Conservation (phyloP, 345 rosid genomes). For the Eucalyptus sp. region DNA sequence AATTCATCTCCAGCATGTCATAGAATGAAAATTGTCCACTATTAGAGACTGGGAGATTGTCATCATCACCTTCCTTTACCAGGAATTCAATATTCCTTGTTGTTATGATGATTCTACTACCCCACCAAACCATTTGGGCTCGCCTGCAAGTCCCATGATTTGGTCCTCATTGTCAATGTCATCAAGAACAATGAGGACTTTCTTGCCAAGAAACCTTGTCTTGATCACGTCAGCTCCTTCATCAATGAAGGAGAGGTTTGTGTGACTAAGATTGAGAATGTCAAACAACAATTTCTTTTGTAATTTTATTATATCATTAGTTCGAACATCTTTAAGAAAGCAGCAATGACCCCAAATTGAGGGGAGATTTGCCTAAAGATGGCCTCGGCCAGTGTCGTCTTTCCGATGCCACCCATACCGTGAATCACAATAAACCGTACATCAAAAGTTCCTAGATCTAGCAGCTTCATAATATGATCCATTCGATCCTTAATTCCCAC, state of each 20-base stretch:
- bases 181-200: background rate
- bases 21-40: background rate
- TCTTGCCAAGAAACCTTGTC: background rate
- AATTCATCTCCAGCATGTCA: background rate
- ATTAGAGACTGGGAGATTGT: background rate
- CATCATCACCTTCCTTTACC: background rate
- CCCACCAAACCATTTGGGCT: background rate
- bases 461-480: background rate
- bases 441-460: background rate
- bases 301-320: background rate
- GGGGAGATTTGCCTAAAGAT: background rate
- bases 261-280: background rate
- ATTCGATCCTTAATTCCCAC: background rate
- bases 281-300: background rate
- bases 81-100: background rate
- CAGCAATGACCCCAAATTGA: background rate
- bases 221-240: background rate
- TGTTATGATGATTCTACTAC: background rate
- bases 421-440: background rate
- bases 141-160: background rate
- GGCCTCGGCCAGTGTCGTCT: background rate
- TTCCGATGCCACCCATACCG: background rate
- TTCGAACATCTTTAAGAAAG: background rate
- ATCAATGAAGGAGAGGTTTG: background rate
- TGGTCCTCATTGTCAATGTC: background rate